phyloP scores from a whole-genome alignment of 2,329 filamentous ascomycete genomes.

The Calcarisporium arbuscula region DNA sequence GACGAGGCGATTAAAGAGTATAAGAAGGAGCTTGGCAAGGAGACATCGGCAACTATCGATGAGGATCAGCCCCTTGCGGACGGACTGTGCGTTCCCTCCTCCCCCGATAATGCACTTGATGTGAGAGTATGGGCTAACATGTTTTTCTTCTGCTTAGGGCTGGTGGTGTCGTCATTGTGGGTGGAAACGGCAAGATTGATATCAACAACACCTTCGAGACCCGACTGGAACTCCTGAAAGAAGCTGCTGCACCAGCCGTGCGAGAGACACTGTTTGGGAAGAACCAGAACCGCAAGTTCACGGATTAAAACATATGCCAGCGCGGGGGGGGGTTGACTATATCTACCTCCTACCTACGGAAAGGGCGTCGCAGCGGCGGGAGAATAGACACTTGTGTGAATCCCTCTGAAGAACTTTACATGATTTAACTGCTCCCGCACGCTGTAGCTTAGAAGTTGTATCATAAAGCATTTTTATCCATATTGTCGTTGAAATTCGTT shows the following conservation, averaged over 20 bases:
- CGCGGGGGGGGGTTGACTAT: conserved; percentile 1
- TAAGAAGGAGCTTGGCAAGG: conserved; percentile 68
- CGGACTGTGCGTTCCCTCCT: conserved; percentile 67
- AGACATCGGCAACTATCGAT: conserved; percentile 65
- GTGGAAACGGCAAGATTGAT: conserved; percentile 86
- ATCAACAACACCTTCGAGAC: conserved; percentile 98
- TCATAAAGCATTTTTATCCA: conserved; percentile 23
- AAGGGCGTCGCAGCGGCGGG: too few species aligned
- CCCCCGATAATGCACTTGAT: too few species aligned
- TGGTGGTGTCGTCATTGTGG: conserved; percentile 75
- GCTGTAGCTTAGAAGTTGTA: conserved; percentile 29
- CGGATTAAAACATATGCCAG: too few species aligned
- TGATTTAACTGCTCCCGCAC: conserved; percentile 18
- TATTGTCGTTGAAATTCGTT: too few species aligned
- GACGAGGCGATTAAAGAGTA: conserved; percentile 74
- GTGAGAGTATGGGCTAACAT: too few species aligned
- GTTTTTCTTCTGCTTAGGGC: too few species aligned
- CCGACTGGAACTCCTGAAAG: conserved; percentile 76
- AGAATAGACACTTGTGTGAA: too few species aligned
- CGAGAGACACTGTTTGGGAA: conserved; percentile 84
- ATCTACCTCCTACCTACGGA: conserved; percentile 6
- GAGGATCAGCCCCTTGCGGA: conserved; percentile 75
- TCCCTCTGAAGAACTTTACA: conserved; percentile 15
- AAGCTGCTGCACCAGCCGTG: conserved; percentile 76
- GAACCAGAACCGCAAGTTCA: conserved; percentile 94